Conservation (phyloP, 306 rosid species). For the Begonia masoniana region DNA sequence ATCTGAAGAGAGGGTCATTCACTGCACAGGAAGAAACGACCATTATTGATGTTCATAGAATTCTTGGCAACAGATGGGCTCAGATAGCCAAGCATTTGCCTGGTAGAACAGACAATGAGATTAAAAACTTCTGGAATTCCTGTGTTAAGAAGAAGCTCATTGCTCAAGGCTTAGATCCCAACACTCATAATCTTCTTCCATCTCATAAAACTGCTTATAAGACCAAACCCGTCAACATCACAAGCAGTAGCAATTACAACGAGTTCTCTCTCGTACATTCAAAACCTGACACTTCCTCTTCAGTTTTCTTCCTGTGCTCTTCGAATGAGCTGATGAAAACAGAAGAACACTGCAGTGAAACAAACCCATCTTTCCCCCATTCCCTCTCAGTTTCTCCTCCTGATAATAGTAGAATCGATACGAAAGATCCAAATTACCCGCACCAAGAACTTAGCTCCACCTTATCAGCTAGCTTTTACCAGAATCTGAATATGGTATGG, state of each 20-base stretch:
- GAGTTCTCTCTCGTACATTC: not conserved
- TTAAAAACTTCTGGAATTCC: slow-evolving; percentile 88
- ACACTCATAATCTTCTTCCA: slow-evolving; percentile 61
- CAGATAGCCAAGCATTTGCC: slow-evolving; percentile 93
- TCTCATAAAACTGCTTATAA: slow-evolving; percentile 1
- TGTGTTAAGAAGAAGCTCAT: slow-evolving; percentile 77
- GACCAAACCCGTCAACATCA: not conserved
- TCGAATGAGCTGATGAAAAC: too few species aligned
- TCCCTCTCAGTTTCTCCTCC: not conserved
- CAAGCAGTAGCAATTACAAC: not conserved
- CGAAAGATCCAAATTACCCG: not conserved
- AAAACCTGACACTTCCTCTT: not conserved
- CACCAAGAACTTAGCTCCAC: not conserved
- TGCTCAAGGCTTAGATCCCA: slow-evolving; percentile 79
- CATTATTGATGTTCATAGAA: slow-evolving; percentile 73
- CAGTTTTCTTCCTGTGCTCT: not conserved
- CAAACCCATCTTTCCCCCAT: not conserved
- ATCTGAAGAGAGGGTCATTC: slow-evolving; percentile 70
- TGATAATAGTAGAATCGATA: not conserved
- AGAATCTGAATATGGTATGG: not conserved
- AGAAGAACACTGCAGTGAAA: not conserved
- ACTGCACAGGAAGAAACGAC: slow-evolving; percentile 58
- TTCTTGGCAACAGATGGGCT: slow-evolving; percentile 88
- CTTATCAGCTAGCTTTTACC: not conserved
- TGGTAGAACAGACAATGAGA: slow-evolving; percentile 88